Base-by-base conservation (phyloP, 257 asterid genomes). In the Henckelia pumila region DNA sequence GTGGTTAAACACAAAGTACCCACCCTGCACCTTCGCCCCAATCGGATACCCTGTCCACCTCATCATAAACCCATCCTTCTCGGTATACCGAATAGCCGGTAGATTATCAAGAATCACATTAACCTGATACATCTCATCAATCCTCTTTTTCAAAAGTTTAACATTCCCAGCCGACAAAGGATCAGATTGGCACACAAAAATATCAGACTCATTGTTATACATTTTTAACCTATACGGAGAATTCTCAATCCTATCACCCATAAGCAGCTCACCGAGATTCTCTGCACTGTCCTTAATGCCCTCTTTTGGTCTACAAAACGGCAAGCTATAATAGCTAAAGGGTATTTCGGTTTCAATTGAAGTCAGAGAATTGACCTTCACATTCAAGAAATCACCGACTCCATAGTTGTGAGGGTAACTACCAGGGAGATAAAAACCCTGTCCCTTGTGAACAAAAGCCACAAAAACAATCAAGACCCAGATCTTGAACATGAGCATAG, bases 161-260 rank as follows among this genome's bases (percentile, higher is more conserved):
- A 86, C 85, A 81, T 91, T 95, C 61, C 81, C 78, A 20, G 81
- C 84, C 0, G 88, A 85, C 71, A 91, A 63, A 56, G 95, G 91
- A 73, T 85, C 82, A 4, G 96, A 80, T 67, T 85, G 86, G 78
- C 97, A 91, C 30, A 86, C 63, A 69, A 86, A 88, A 21, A 91
- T 76, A 24, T 85, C 89, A 0, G 91, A 67, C 84, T 91, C 95
- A 70, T 88, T 91, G 8, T 80, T 76, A 44, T 76, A 75, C 96
- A 84, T 88, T 85, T 91, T 91, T 76, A 91, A 91, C 80, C 85
- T 79, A 73, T 88, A 85, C 11, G 96, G 97, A 13, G 97, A 91
- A 67, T 83, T 88, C 86, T 91, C 97, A 22, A 88, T 91, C 81
- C 95, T 81, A 76, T 91, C 97, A 40, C 97, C 97, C 97, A 91